Evolutionary conservation across 352 stramenopile species (phyloP), one percentile per base, ranked within the genome.

Genomic region (Phytophthora constricta): DNA sequence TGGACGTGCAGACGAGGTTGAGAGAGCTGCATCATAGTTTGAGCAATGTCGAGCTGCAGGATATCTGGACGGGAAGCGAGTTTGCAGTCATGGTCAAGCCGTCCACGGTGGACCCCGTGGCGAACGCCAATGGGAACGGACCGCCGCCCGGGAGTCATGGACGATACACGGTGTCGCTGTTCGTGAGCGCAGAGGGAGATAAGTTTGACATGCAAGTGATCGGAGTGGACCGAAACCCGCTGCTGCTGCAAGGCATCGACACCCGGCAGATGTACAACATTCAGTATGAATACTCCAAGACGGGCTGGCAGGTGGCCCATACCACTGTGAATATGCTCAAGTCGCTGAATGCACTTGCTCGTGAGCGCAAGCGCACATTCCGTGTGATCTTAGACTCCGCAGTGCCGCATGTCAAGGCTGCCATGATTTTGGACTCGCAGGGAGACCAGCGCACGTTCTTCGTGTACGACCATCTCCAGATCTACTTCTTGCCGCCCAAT

Each of bases 391-490:
- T 95, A 31, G 87, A 95, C 62, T 91, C 80, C 52, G 84, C 87
- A 11, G 85, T 93, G 52, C 87, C 87, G 16, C 87, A 95, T 54
- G 85, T 95, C 25, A 95, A 95, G 61, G 87, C 87, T 26, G 87
- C 85, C 9, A 93, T 95, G 82, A 90, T 95, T 59, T 60, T 95
- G 52, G 87, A 95, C 68, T 90, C 85, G 14, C 87, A 93, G 53
- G 87, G 87, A 52, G 87, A 95, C 71, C 87, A 93, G 62, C 87
- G 87, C 42, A 95, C 87, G 54, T 93, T 95, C 45, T 95, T 95
- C 56, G 76, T 92, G 37, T 95, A 85, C 64, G 87, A 95, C 59
- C 82, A 91, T 51, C 63, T 95, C 7, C 82, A 92, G 34, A 81
- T 95, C 28, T 88, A 85, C 74, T 93, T 95, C 55, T 70, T 93